Percentiles rank a stretch among this genome's conserved stretches.
Evolutionary conservation across 2,329 filamentous ascomycete genomes (phyloP).

Genomic region (Pleomassaria siparia): DNA sequence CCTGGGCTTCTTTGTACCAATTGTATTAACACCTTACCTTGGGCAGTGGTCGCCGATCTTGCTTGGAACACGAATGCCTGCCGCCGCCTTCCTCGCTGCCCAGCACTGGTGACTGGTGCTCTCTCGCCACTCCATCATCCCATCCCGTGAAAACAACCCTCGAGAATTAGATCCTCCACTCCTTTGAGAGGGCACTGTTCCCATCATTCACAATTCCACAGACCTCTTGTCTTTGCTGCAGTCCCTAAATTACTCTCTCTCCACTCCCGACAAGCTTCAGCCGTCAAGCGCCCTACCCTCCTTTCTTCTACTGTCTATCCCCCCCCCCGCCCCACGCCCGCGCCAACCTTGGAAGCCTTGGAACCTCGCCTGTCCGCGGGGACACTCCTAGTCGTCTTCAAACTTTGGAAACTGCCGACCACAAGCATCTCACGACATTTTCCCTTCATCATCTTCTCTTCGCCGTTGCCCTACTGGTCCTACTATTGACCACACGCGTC

Average conservation of each 20-base stretch:
- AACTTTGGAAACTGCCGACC: not conserved
- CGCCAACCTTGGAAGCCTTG: not conserved
- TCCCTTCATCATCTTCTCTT: not conserved
- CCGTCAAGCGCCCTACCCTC: not conserved
- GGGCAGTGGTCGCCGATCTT: constrained; percentile 1
- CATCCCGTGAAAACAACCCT: too few species aligned
- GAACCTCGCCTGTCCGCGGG: not conserved
- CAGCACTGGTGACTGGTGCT: too few species aligned
- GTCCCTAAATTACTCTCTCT: too few species aligned
- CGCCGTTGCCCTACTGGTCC: too few species aligned
- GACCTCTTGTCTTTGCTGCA: too few species aligned
- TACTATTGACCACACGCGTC: constrained; percentile 4
- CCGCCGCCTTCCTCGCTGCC: not conserved
- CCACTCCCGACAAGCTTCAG: too few species aligned
- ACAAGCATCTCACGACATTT: not conserved
- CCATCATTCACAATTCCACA: too few species aligned
- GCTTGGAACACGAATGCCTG: not conserved
- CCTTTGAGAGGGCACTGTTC: too few species aligned
- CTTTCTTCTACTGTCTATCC: not conserved
- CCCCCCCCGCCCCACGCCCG: not conserved
- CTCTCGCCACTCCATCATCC: too few species aligned
- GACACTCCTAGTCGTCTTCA: not conserved
- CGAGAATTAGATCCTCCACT: too few species aligned
- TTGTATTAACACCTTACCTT: not conserved
- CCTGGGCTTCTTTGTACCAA: not conserved